Conservation (phyloP, 192 early-diverging fungal species). For the Umbelopsis vinacea region DNA sequence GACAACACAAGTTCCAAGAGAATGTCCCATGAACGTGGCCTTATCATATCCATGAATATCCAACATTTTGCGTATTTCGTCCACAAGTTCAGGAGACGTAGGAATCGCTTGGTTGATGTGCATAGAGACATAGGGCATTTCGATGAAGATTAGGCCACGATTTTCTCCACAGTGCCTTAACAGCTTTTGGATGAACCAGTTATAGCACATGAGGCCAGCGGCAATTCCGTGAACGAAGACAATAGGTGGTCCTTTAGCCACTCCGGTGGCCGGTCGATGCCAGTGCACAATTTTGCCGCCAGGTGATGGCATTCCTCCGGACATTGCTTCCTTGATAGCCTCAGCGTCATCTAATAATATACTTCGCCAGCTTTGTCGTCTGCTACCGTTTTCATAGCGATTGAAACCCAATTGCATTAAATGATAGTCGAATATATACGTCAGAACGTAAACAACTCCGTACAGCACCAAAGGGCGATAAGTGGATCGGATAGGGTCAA, state of each 20-base stretch:
- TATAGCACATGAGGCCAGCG: conserved; percentile 61
- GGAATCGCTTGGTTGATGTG: conserved; percentile 61
- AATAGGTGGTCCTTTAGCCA: not conserved
- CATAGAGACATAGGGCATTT: conserved; percentile 71
- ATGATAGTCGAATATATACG: conserved; percentile 26
- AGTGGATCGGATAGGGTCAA: conserved; percentile 58
- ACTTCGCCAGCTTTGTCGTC: not conserved
- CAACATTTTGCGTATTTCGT: conserved; percentile 61
- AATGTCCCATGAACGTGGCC: conserved; percentile 71
- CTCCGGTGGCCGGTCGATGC: not conserved
- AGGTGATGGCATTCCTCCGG: not conserved
- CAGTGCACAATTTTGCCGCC: conserved; percentile 8
- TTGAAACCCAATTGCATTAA: conserved; percentile 1
- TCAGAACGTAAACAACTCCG: conserved; percentile 32
- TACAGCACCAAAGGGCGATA: conserved; percentile 66
- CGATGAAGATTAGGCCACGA: conserved; percentile 52
- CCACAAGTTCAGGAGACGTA: conserved; percentile 56
- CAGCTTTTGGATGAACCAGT: conserved; percentile 52
- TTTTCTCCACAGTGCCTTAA: conserved; percentile 17
- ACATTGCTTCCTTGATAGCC: not conserved
- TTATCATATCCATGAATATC: conserved; percentile 50
- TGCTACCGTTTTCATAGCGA: conserved; percentile 6
- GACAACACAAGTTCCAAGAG: conserved; percentile 65
- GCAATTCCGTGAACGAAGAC: conserved; percentile 68
- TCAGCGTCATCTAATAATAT: not conserved